phyloP scores from a whole-genome alignment of 768 basidiomycete species.

The Sistotremastrum suecicum region DNA sequence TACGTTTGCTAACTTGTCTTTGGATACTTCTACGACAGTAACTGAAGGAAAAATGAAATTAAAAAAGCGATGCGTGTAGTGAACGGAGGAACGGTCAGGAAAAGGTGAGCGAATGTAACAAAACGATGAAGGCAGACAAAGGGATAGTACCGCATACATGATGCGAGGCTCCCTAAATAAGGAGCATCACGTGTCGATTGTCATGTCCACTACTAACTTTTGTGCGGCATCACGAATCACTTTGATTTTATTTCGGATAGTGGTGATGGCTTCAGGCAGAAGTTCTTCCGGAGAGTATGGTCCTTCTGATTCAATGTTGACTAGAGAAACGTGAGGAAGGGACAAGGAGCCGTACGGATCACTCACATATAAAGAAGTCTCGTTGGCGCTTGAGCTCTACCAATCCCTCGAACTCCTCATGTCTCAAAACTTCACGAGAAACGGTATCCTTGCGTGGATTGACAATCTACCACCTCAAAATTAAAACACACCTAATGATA shows the following conservation, averaged over 20 bases:
- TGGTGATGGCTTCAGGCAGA: conserved; percentile 61
- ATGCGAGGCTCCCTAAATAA: too few relatives aligned
- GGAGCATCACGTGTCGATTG: too few relatives aligned
- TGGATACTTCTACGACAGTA: too few relatives aligned
- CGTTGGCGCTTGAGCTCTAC: conserved; percentile 77
- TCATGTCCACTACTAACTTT: conserved; percentile 31
- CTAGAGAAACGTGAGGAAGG: conserved; percentile 23
- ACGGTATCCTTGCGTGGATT: conserved; percentile 60
- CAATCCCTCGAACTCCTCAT: conserved; percentile 76
- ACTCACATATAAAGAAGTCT: conserved; percentile 87
- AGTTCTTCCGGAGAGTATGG: conserved; percentile 77
- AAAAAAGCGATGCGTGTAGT: too few relatives aligned
- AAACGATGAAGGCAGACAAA: too few relatives aligned
- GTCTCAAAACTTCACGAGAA: conserved; percentile 81
- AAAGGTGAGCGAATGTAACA: too few relatives aligned
- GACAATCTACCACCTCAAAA: too few relatives aligned
- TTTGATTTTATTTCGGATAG: conserved; percentile 71
- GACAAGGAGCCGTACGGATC: neutral
- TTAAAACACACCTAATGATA: neutral
- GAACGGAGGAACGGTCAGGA: too few relatives aligned
- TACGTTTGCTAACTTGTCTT: too few relatives aligned
- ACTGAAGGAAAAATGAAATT: too few relatives aligned
- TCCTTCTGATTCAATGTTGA: conserved; percentile 84
- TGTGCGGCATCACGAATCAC: conserved; percentile 44
- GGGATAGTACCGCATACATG: too few relatives aligned